These are phyloP conservation scores for Neopestalotiopsis rosae DNA, from an alignment of 2,329 filamentous ascomycete genomes.

Conservation along the genomic window DNA sequence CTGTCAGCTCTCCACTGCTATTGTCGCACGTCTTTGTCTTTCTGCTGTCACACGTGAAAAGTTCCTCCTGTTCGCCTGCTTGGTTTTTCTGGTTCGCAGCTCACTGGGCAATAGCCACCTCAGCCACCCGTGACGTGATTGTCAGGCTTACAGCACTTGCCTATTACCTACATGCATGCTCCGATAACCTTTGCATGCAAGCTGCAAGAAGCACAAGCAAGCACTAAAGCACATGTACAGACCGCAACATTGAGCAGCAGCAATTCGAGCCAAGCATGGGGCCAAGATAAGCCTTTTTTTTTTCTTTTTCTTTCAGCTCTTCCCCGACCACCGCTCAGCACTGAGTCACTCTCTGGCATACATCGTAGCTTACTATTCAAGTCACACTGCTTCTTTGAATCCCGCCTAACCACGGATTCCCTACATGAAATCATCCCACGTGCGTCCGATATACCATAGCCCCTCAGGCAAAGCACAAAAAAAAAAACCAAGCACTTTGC, in stretches of 20 bases:
- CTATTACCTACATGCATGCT: neutral
- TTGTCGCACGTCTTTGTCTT: neutral
- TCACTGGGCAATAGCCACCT: neutral
- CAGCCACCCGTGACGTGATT: neutral
- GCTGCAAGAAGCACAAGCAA: neutral
- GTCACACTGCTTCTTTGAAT: neutral
- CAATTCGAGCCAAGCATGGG: neutral
- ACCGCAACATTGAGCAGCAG: neutral
- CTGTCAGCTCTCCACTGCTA: neutral
- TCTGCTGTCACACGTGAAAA: neutral
- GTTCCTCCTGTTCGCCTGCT: neutral
- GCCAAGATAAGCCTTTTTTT: neutral
- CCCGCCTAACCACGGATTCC: neutral
- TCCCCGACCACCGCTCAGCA: neutral
- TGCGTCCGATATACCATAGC: constrained; percentile 8
- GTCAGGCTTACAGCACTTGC: neutral
- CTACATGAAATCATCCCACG: neutral
- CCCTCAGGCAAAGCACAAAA: neutral
- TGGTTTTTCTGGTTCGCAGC: neutral
- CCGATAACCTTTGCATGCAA: neutral
- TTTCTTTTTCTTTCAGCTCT: neutral
- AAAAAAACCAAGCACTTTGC: neutral
- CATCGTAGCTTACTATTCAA: neutral
- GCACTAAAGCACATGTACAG: neutral
- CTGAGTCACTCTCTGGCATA: neutral